Percentiles rank a stretch among this genome's conserved stretches.
phyloP scores from a whole-genome alignment of 768 basidiomycete species.

The Rhizopogon salebrosus region DNA sequence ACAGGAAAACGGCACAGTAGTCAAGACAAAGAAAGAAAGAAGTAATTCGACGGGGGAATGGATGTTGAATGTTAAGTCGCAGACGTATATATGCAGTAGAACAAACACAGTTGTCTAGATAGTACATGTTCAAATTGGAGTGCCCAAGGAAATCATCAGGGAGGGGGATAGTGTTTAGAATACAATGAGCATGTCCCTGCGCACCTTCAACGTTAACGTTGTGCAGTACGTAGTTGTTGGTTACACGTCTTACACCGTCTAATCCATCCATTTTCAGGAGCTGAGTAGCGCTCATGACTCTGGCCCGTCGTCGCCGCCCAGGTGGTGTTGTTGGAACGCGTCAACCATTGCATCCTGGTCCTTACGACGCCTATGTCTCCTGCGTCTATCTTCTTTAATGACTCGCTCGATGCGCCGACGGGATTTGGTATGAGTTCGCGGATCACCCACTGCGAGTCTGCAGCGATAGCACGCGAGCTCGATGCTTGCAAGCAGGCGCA shows the following conservation, averaged over 20 bases:
- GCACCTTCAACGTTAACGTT: slow-evolving; percentile 3
- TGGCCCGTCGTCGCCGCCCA: slow-evolving; percentile 25
- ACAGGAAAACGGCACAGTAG: too few species aligned
- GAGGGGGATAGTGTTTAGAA: not conserved
- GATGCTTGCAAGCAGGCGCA: slow-evolving; percentile 76
- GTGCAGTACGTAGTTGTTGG: not conserved
- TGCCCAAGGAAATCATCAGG: not conserved
- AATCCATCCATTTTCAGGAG: slow-evolving; percentile 16
- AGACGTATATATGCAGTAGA: not conserved
- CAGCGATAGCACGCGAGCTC: slow-evolving; percentile 81
- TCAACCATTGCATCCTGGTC: slow-evolving; percentile 82
- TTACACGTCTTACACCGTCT: not conserved
- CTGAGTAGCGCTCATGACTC: slow-evolving; percentile 9
- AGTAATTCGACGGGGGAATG: not conserved
- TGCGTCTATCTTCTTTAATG: slow-evolving; percentile 82
- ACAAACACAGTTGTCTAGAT: slow-evolving; percentile 2
- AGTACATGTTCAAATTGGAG: not conserved
- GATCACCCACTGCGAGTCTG: slow-evolving; percentile 62
- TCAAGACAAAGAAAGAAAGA: too few species aligned
- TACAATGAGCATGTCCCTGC: slow-evolving; percentile 1
- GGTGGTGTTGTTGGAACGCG: slow-evolving; percentile 58
- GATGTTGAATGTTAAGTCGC: not conserved
- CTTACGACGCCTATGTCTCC: slow-evolving; percentile 75
- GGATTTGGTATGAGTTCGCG: slow-evolving; percentile 56
- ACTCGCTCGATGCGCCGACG: slow-evolving; percentile 71